Evolutionary conservation across 805 yeast species (phyloP).

Genomic region (Teunomyces barrocoloradensis): DNA sequence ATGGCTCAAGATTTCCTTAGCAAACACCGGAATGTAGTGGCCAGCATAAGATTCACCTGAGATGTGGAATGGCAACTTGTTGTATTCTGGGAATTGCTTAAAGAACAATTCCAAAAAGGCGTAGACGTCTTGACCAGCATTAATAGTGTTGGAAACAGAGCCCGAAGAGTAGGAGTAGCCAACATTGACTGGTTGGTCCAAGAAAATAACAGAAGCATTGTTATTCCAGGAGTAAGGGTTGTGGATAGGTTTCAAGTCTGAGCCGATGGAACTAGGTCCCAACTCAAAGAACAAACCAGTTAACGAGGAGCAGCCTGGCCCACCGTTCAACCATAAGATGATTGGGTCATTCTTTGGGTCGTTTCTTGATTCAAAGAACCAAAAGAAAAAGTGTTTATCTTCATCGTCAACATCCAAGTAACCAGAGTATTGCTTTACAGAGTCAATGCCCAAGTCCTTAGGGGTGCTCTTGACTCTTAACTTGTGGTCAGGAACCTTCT

Average conservation of each 20-base stretch:
- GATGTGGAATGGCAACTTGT: constrained; percentile 66
- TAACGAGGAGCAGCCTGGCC: constrained; percentile 93
- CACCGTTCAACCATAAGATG: constrained; percentile 91
- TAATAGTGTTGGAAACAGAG: constrained; percentile 64
- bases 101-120: constrained; percentile 82
- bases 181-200: constrained; percentile 92
- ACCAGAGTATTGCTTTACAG: constrained; percentile 80
- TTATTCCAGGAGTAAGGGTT: constrained; percentile 90
- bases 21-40: constrained; percentile 89
- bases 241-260: constrained; percentile 62
- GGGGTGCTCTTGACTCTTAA: constrained; percentile 65
- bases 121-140: constrained; percentile 86
- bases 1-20: constrained; percentile 72
- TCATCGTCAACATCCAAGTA: constrained; percentile 77
- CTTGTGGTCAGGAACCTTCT: constrained; percentile 46
- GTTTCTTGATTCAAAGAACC: constrained; percentile 90
- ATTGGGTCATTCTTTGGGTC: constrained; percentile 86
- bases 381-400: constrained; percentile 89
- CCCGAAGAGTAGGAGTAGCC: constrained; percentile 81
- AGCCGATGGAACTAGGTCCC: constrained; percentile 79
- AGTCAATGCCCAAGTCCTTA: constrained; percentile 69
- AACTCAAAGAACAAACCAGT: constrained; percentile 89
- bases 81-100: constrained; percentile 74
- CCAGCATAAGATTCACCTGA: constrained; percentile 96
- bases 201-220: constrained; percentile 84